Conservation (phyloP, 2,329 filamentous ascomycete genomes). For the Graphilbum sp. region DNA sequence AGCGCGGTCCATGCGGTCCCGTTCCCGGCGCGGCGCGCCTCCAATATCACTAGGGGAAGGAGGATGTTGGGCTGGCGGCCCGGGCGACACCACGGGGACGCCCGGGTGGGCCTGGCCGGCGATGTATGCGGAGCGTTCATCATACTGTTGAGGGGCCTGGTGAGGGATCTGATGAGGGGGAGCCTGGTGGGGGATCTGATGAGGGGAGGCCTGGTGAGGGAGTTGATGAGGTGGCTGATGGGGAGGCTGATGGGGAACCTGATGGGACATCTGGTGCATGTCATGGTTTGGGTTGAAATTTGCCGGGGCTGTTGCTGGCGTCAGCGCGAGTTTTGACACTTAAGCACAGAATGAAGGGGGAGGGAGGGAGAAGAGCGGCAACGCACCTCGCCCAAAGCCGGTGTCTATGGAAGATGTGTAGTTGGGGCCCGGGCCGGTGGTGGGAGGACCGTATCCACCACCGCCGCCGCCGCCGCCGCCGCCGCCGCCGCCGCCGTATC, state of each 20-base stretch:
- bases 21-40: constrained; percentile 3
- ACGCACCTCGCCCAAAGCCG: constrained; percentile 8
- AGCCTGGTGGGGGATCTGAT: too few species aligned
- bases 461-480: not conserved
- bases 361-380: not conserved
- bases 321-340: too few species aligned
- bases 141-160: constrained; percentile 27
- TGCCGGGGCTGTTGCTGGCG: not conserved
- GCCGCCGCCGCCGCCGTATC: constrained; percentile 41
- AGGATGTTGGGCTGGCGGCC: constrained; percentile 8
- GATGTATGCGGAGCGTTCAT: constrained; percentile 11
- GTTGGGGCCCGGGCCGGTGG: constrained; percentile 7
- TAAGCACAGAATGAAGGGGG: not conserved
- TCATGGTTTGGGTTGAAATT: constrained; percentile 26
- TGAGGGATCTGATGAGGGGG: too few species aligned
- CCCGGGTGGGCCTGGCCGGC: constrained; percentile 3
- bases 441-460: constrained; percentile 2
- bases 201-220: too few species aligned
- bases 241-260: too few species aligned
- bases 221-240: too few species aligned
- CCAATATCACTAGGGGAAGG: constrained; percentile 6
- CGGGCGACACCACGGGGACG: constrained; percentile 3
- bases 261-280: constrained; percentile 2
- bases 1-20: constrained; percentile 1
- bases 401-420: constrained; percentile 7